Base-by-base conservation (phyloP, 1,284 basidiomycete genomes). In the Boletellus dicymbophilus region DNA sequence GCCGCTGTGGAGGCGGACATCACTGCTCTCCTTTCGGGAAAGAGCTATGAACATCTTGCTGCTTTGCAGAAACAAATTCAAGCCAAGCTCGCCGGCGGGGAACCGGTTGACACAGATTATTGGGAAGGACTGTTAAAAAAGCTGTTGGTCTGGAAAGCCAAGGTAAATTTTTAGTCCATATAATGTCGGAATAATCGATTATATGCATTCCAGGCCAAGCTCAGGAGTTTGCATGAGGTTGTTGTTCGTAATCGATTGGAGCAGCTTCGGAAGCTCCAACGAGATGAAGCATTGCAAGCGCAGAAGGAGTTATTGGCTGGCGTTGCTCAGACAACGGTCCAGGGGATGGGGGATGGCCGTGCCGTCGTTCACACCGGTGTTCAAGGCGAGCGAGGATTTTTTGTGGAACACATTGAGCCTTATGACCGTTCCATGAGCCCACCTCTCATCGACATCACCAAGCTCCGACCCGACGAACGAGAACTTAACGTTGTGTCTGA, bases 141-240 rank as follows among this genome's bases (percentile, higher is more conserved):
- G 66, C 74, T 99, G 36, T 77, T 97, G n/a, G 95, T 99, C 1
- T 97, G 93, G 88, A 98, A 98, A 70, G 91, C 97, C n/a, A 97
- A 97, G 75, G 93, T 92, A 59, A 36, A 28, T 36, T 39, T 20
- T 11, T 27, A 44, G 30, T 16, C 15, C 26, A 44, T 12, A 48
- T 30, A 18, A 31, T 27, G 16, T 44, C 12, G 16, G 18, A 16
- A 34, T 38, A 30, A 20, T 31, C 10, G 25, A 52, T 65, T 5
- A 63, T 33, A 34, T 48, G 31, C 37, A 25, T 49, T 46, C 11
- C 52, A 95, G 91, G 90, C 93, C 9, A 95, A 95, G 62, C 79
- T 99, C 42, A 91, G 93, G 65, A 84, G 80, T 52, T 79, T 98
- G 53, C 97, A 99, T 68, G 95, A 98, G 73, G 88, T 96, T 22